Evolutionary conservation across 352 stramenopile genomes (phyloP).

Genomic region (Blastocystis hominis): DNA sequence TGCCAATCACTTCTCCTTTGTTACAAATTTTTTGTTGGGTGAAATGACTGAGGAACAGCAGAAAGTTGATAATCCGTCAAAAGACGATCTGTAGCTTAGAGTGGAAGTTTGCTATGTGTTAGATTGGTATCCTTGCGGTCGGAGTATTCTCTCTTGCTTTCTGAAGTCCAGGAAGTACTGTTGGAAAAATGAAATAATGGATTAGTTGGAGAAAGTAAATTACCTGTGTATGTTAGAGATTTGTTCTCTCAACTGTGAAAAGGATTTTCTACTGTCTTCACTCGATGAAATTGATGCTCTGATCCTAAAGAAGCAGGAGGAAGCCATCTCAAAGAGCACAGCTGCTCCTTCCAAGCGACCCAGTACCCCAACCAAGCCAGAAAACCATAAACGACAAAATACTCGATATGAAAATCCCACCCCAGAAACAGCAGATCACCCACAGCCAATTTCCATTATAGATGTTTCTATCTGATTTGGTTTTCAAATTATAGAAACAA

Average conservation of each 20-base stretch:
- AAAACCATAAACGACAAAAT: neutral
- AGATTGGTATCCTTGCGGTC: conserved; percentile 32
- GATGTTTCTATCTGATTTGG: neutral
- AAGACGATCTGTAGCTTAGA: neutral
- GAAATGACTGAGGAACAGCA: neutral
- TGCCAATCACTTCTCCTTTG: neutral
- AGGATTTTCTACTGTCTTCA: conserved; percentile 17
- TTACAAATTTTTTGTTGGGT: neutral
- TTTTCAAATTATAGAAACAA: neutral
- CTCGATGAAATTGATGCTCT: conserved; percentile 42
- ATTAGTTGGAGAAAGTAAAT: conserved; percentile 23
- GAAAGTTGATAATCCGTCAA: neutral
- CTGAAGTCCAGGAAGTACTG: conserved; percentile 30
- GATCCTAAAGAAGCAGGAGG: neutral
- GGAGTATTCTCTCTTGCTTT: neutral
- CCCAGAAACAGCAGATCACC: neutral
- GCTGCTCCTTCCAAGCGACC: neutral
- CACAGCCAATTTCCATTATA: neutral
- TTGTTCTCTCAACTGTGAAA: conserved; percentile 33
- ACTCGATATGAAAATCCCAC: neutral
- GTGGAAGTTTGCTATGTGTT: neutral
- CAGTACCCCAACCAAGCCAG: neutral
- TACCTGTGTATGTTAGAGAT: conserved; percentile 19
- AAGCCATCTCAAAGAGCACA: neutral
- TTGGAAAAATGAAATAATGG: neutral